Percentiles rank a stretch among this genome's conserved stretches.
Evolutionary conservation across 768 basidiomycete genomes (phyloP).

Genomic region (Phaeotremella skinneri): DNA sequence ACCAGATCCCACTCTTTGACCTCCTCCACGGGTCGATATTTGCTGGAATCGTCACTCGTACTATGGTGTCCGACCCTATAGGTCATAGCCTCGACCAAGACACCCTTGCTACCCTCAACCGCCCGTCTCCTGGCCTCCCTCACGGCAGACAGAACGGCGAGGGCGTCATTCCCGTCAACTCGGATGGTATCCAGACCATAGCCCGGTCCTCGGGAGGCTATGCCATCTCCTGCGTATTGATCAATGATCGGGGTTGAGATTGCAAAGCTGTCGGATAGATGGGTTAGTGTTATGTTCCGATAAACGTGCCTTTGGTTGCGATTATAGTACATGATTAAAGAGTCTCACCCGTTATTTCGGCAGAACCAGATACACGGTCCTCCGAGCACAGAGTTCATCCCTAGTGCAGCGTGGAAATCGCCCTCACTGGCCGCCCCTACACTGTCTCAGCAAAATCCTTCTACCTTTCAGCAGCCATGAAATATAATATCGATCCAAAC

Average conservation of each 20-base stretch:
- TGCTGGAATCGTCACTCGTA: conserved; percentile 86
- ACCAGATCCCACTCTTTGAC: conserved; percentile 89
- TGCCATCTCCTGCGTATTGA: conserved; percentile 89
- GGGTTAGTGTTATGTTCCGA: not conserved
- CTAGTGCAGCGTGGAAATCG: conserved; percentile 83
- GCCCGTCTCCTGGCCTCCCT: conserved; percentile 40
- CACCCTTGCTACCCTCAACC: conserved; percentile 41
- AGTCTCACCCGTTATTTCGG: conserved; percentile 60
- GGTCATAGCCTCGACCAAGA: conserved; percentile 65
- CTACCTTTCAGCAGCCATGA: no score
- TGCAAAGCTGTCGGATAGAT: conserved; percentile 60
- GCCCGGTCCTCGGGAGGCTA: conserved; percentile 83
- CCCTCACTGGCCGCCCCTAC: conserved; percentile 77
- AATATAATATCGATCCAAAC: no score
- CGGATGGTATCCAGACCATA: conserved; percentile 89
- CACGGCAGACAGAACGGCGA: conserved; percentile 66
- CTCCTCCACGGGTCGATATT: conserved; percentile 82
- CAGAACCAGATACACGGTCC: conserved; percentile 50
- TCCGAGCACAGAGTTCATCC: conserved; percentile 54
- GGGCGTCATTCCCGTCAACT: conserved; percentile 84
- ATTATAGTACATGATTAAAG: not conserved
- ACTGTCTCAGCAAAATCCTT: no score
- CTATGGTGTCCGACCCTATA: conserved; percentile 82
- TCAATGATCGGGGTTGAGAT: conserved; percentile 88
- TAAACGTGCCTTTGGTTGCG: not conserved